These are phyloP conservation scores for Rhododendron kiyosumense DNA, from an alignment of 148 eudicot genomes.

Conservation along the genomic window DNA sequence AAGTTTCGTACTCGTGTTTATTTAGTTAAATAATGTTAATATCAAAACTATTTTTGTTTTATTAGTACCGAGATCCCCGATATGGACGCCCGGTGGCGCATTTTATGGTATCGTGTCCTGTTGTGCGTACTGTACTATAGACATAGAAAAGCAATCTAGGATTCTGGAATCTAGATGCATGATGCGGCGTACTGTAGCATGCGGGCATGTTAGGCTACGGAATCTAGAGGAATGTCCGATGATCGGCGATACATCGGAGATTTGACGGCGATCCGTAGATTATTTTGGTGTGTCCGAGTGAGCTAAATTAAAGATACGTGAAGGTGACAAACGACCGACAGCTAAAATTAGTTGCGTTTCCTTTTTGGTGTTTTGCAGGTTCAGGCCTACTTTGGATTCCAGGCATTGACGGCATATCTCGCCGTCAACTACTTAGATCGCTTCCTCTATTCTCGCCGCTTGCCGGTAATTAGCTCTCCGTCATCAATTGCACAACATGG, in stretches of 20 bases:
- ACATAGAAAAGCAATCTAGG: background rate
- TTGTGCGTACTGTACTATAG: background rate
- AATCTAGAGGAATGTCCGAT: background rate
- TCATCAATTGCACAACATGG: background rate
- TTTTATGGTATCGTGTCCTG: background rate
- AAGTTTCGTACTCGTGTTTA: background rate
- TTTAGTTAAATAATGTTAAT: too few species aligned
- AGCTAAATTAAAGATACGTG: background rate
- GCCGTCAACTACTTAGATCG: constrained; percentile 84
- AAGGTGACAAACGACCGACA: background rate
- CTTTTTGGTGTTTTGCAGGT: constrained; percentile 38
- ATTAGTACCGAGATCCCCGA: too few species aligned
- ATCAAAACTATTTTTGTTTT: too few species aligned
- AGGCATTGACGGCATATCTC: constrained; percentile 77
- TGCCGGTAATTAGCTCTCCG: constrained; percentile 54
- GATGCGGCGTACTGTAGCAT: constrained; percentile 1
- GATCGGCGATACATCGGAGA: constrained; percentile 12
- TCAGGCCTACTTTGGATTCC: constrained; percentile 60
- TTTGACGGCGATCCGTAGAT: background rate
- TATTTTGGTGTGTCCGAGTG: background rate
- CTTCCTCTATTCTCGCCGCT: constrained; percentile 49
- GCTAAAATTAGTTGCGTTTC: background rate
- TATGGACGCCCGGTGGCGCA: background rate
- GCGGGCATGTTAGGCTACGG: background rate
- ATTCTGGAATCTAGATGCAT: background rate